Percentiles rank a stretch among this genome's conserved stretches.
These are phyloP conservation scores for Saururus chinensis DNA, from an alignment of 164 flowering plant genomes.

Conservation along the genomic window DNA sequence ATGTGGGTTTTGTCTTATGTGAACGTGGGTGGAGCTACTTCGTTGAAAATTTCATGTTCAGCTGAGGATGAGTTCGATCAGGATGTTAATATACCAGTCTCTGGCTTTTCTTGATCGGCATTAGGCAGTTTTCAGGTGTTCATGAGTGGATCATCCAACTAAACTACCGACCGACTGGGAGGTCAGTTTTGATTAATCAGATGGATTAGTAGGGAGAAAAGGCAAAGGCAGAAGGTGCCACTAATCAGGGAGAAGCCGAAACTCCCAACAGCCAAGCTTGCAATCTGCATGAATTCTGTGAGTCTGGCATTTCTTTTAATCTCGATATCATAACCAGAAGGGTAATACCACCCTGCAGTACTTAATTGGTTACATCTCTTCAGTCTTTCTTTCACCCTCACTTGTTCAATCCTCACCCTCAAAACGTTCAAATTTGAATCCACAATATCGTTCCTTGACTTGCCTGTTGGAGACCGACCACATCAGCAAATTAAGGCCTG, in stretches of 20 bases:
- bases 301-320: constrained; percentile 10
- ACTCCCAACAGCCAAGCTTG: constrained; percentile 14
- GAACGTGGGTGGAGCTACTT: no score
- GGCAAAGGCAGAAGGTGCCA: constrained; percentile 24
- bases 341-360: constrained; percentile 35
- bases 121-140: no score
- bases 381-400: constrained; percentile 30
- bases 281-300: constrained; percentile 15
- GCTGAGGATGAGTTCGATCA: no score
- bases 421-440: constrained; percentile 33
- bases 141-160: no score
- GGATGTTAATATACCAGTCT: no score
- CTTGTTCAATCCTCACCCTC: constrained; percentile 28
- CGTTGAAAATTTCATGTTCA: no score
- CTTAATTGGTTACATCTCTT: constrained; percentile 22
- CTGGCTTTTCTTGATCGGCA: no score
- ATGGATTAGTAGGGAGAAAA: constrained; percentile 31
- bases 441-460: constrained; percentile 20
- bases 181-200: background rate
- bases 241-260: constrained; percentile 21
- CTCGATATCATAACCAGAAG: constrained; percentile 15
- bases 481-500: background rate
- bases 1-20: no score
- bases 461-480: constrained; percentile 16
- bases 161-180: background rate